A percentile compares a stretch with the other conserved stretches of the same genome.
phyloP scores from a whole-genome alignment of 768 basidiomycete species.

The Boletus edulis region DNA sequence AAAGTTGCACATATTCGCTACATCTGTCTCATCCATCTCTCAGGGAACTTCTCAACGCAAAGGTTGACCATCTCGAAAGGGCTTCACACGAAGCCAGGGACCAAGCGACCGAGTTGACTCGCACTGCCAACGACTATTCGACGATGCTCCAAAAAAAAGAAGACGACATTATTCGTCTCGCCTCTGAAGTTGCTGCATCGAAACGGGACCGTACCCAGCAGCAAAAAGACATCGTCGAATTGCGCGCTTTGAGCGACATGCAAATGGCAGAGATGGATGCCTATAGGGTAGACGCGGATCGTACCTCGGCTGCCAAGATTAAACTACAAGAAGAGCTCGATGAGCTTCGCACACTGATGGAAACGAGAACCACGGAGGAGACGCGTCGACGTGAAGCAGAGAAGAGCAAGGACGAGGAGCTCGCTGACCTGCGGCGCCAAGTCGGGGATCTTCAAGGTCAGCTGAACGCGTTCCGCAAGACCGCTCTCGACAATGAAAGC shows the following conservation, averaged over 20 bases:
- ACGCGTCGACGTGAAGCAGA: constrained; percentile 80
- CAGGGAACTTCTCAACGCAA: constrained; percentile 65
- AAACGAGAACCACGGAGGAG: constrained; percentile 85
- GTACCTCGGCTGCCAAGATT: constrained; percentile 42
- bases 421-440: constrained; percentile 66
- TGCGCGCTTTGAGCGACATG: constrained; percentile 68
- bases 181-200: constrained; percentile 50
- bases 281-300: constrained; percentile 53
- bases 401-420: constrained; percentile 84
- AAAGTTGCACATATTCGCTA: background rate
- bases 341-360: constrained; percentile 77
- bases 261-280: constrained; percentile 60
- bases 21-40: background rate
- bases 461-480: constrained; percentile 60
- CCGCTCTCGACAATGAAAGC: constrained; percentile 62
- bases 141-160: constrained; percentile 76
- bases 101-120: constrained; percentile 74
- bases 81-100: constrained; percentile 70
- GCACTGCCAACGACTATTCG: constrained; percentile 74
- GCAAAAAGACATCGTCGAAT: constrained; percentile 59
- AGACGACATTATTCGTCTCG: constrained; percentile 56
- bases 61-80: constrained; percentile 59
- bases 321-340: constrained; percentile 84
- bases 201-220: constrained; percentile 54
- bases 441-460: constrained; percentile 61